Conservation (phyloP, 306 rosid species). For the Glycine latifolia region DNA sequence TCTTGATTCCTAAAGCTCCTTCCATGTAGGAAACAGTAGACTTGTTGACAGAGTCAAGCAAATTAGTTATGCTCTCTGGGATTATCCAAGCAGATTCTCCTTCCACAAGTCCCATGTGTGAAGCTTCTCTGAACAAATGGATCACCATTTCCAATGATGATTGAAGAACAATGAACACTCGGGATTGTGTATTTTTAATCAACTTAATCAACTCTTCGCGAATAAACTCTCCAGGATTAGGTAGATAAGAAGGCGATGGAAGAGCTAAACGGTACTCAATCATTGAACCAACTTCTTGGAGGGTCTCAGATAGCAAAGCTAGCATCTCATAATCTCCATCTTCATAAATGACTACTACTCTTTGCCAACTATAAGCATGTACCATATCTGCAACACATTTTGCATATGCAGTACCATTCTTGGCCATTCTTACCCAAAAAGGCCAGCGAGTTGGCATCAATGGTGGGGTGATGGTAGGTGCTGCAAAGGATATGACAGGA, state of each 20-base stretch:
- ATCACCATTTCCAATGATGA: conserved; percentile 60
- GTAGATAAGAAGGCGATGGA: conserved; percentile 55
- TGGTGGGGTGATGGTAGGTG: conserved; percentile 60
- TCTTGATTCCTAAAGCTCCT: conserved; percentile 77
- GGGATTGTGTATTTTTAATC: conserved; percentile 51
- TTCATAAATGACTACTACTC: conserved; percentile 62
- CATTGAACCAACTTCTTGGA: conserved; percentile 56
- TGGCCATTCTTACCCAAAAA: conserved; percentile 52
- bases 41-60: conserved; percentile 54
- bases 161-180: conserved; percentile 67
- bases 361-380: conserved; percentile 54
- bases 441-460: conserved; percentile 58
- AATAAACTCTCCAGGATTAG: conserved; percentile 51
- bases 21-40: conserved; percentile 60
- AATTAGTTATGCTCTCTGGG: conserved; percentile 64
- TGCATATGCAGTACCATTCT: conserved; percentile 44
- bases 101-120: conserved; percentile 62
- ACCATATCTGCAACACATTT: conserved; percentile 64
- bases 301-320: conserved; percentile 66
- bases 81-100: conserved; percentile 73
- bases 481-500: conserved; percentile 65
- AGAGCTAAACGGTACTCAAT: conserved; percentile 70
- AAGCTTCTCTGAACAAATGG: conserved; percentile 68
- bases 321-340: conserved; percentile 61
- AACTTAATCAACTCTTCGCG: conserved; percentile 58